Base-by-base conservation (phyloP, 441 rosid genomes). In the Corymbia calophylla region DNA sequence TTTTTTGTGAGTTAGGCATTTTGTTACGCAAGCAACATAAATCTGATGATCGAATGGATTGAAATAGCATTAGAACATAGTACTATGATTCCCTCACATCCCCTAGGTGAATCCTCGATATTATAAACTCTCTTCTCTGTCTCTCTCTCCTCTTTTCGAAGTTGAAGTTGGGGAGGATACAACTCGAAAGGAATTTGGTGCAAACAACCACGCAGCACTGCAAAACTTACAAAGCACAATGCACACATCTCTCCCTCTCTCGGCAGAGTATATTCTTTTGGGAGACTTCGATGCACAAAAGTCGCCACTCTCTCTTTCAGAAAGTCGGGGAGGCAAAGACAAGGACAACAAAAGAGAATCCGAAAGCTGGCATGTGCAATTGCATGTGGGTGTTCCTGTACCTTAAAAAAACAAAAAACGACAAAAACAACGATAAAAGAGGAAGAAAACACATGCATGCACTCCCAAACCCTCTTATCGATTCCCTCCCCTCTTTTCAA, bases 361-460 rank as follows among this genome's bases (percentile, higher is more conserved):
- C 87, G 48, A 55, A 88, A 88, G 87, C 32, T 88, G 68, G 81
- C 89, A 88, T 88, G 73, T 55, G 89, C 87, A 77, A 39, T 73
- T 27, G 89, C 89, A 88, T 77, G 89, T 55, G 89, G 87, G 64
- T 29, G 87, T 6, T 6, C 9, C 25, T 21, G 62, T n/a, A 31
- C n/a, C 66, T 44, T 39, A 5, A 18, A 62, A 19, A 54, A 53
- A 39, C 5, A 53, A 35, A 19, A 35, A 54, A 18, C n/a, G 32
- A 9, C 53, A 35, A 19, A 35, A 54, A 18, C n/a, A 53, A 9
- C 53, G 55, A 82, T 53, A 66, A 89, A 39, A 56, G 23, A 88
- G 88, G 29, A 53, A 66, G 62, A 87, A 27, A 84, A 90, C 90
- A 88, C 88, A 87, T 88, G 89, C 90, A 88, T 53, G 82, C 82